These are phyloP conservation scores for Nepenthes mirabilis DNA, from an alignment of 148 eudicot genomes.

Conservation along the genomic window DNA sequence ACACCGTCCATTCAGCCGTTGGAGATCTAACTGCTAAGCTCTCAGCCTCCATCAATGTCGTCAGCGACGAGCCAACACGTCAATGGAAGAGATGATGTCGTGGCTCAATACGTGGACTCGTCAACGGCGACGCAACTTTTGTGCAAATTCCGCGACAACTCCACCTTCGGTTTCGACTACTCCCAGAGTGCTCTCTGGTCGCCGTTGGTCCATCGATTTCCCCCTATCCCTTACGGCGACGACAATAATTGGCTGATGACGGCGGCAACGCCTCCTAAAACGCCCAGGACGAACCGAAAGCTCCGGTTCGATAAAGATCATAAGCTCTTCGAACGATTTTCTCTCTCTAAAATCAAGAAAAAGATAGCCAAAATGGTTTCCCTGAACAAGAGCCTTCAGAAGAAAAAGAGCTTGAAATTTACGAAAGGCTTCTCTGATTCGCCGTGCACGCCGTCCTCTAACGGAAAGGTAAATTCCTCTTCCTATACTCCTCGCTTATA, in stretches of 20 bases:
- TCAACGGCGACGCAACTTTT: conserved; percentile 39
- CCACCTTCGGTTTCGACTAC: conserved; percentile 68
- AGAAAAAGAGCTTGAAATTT: too few relatives aligned
- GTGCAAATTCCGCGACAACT: conserved; percentile 57
- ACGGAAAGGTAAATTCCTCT: too few relatives aligned
- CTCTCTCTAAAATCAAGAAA: conserved; percentile 8
- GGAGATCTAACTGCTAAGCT: not conserved
- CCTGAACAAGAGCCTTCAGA: too few relatives aligned
- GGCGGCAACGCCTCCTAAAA: conserved; percentile 1
- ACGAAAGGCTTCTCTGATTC: too few relatives aligned
- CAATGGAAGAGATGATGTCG: conserved; percentile 21
- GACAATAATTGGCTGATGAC: not conserved
- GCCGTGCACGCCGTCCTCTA: too few relatives aligned
- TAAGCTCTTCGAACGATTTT: conserved; percentile 5
- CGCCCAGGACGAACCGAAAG: conserved; percentile 19
- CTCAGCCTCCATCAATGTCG: not conserved
- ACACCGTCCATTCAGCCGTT: not conserved
- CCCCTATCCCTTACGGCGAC: conserved; percentile 10
- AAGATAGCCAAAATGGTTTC: too few relatives aligned
- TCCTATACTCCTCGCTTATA: too few relatives aligned
- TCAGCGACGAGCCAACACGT: not conserved
- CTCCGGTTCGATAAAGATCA: conserved; percentile 21
- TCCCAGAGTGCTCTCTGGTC: conserved; percentile 84
- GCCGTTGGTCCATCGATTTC: conserved; percentile 40
- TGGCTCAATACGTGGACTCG: conserved; percentile 36